Evolutionary conservation across 2,329 filamentous ascomycete species (phyloP).

Genomic region (Metarhizium sp.): DNA sequence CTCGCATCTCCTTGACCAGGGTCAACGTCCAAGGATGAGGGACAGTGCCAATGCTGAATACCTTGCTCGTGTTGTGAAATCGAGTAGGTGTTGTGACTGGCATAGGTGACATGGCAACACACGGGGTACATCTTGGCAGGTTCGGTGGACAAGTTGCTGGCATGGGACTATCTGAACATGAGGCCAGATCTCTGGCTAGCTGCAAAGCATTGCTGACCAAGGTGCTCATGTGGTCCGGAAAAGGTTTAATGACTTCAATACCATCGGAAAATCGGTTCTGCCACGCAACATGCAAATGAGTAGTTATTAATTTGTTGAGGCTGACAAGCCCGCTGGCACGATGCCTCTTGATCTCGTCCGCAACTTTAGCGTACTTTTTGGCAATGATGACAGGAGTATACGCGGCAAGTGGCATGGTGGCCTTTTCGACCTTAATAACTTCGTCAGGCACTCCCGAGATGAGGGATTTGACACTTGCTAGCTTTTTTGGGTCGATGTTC

Average conservation of each 20-base stretch:
- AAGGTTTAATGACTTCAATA: constrained; percentile 72
- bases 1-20: constrained; percentile 53
- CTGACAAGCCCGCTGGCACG: constrained; percentile 51
- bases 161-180: constrained; percentile 65
- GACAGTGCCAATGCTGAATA: constrained; percentile 79
- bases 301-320: constrained; percentile 69
- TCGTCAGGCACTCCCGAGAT: constrained; percentile 49
- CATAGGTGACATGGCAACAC: constrained; percentile 51
- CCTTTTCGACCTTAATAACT: constrained; percentile 54
- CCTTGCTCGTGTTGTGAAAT: constrained; percentile 61
- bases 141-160: constrained; percentile 81
- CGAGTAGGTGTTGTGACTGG: constrained; percentile 55
- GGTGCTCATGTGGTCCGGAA: constrained; percentile 63
- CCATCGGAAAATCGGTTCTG: constrained; percentile 69
- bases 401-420: constrained; percentile 62
- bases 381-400: constrained; percentile 59
- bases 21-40: constrained; percentile 85
- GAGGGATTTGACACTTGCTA: constrained; percentile 52
- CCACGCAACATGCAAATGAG: constrained; percentile 79
- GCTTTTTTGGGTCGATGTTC: constrained; percentile 32
- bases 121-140: constrained; percentile 61
- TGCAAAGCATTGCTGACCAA: constrained; percentile 61
- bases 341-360: constrained; percentile 47
- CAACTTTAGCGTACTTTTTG: constrained; percentile 57
- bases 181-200: constrained; percentile 64